These are phyloP conservation scores for Panicum hallii DNA, from an alignment of 202 grass and related monocot species.

Conservation along the genomic window DNA sequence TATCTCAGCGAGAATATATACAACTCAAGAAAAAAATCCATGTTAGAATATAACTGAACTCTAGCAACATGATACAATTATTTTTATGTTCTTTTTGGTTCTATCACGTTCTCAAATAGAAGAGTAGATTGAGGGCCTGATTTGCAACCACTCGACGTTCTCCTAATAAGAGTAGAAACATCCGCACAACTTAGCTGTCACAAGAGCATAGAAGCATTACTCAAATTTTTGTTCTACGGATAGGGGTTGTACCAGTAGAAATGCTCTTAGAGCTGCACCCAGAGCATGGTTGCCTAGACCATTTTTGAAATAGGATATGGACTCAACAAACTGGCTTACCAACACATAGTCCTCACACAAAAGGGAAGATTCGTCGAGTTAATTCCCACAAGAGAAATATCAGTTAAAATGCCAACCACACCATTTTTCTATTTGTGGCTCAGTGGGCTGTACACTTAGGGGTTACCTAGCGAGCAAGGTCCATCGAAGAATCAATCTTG, in stretches of 20 bases:
- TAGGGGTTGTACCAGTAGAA: conserved; percentile 69
- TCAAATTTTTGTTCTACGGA: conserved; percentile 22
- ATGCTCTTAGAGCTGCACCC: conserved; percentile 80
- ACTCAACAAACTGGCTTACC: conserved; percentile 89
- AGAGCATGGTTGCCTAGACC: conserved; percentile 96
- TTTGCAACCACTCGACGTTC: not conserved
- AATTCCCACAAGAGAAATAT: conserved; percentile 69
- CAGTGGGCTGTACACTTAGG: not conserved
- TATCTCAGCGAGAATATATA: no score
- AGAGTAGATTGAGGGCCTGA: not conserved
- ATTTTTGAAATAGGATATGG: conserved; percentile 75
- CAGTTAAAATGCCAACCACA: conserved; percentile 15
- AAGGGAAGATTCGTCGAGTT: conserved; percentile 78
- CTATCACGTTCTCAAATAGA: not conserved
- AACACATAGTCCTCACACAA: conserved; percentile 88
- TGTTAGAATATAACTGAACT: no score
- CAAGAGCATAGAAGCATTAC: not conserved
- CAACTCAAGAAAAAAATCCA: no score
- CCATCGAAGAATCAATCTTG: no score
- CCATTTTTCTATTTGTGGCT: not conserved
- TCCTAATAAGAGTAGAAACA: not conserved
- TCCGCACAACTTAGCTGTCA: not conserved
- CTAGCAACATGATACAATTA: no score
- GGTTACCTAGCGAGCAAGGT: conserved; percentile 39
- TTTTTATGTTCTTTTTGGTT: no score